A percentile compares a stretch with the other conserved stretches of the same genome.
Evolutionary conservation across 1,139 yeast genomes (phyloP).

Genomic region (Suhomyces chickasaworum): DNA sequence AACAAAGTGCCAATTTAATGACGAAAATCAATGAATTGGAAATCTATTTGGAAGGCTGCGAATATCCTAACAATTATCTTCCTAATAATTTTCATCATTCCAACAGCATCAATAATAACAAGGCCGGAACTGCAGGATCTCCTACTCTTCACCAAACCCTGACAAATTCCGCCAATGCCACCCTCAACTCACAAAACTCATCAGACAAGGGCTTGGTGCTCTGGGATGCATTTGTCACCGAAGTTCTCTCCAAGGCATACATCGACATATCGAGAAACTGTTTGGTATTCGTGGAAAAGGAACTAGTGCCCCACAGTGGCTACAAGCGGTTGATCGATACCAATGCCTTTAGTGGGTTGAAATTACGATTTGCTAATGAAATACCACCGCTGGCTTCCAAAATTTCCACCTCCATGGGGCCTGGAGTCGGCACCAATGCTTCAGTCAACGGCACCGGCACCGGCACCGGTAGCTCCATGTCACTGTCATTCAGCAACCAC

Average conservation of each 20-base stretch:
- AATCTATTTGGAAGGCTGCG: conserved; percentile 37
- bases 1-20: conserved; percentile 45
- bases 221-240: conserved; percentile 25
- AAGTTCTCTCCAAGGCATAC: conserved; percentile 34
- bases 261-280: conserved; percentile 38
- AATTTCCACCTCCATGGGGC: conserved; percentile 1
- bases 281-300: conserved; percentile 29
- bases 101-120: conserved; percentile 10
- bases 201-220: conserved; percentile 9
- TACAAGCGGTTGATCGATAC: conserved; percentile 19
- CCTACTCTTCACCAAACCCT: conserved; percentile 4
- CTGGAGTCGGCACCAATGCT: not conserved
- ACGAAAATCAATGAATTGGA: conserved; percentile 40
- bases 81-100: conserved; percentile 9
- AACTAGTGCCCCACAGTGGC: conserved; percentile 18
- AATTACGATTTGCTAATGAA: conserved; percentile 33
- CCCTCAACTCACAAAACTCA: conserved; percentile 5
- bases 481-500: conserved; percentile 28
- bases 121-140: conserved; percentile 7
- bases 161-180: conserved; percentile 5
- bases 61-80: conserved; percentile 39
- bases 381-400: conserved; percentile 8
- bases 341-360: conserved; percentile 36
- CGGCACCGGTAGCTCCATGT: conserved; percentile 16
- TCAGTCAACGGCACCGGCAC: conserved; percentile 2